Evolutionary conservation across 2,329 filamentous ascomycete species (phyloP).

Genomic region (Aspergillus sp.): DNA sequence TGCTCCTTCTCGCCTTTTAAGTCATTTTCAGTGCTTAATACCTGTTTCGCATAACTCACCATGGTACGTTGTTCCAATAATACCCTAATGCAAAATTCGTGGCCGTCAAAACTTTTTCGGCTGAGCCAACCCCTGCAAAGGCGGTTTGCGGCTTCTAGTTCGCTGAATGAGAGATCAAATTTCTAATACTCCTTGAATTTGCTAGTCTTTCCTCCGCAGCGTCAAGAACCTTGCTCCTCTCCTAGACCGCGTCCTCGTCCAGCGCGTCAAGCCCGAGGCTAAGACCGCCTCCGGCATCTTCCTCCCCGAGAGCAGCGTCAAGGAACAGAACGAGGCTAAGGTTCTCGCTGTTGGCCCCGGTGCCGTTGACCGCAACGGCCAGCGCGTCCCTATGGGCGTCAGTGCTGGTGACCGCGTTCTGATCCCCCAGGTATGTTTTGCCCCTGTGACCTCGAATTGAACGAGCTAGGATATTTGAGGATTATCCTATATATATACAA

Average conservation of each 20-base stretch:
- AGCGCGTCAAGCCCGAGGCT: slow-evolving; percentile 94
- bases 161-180: background rate
- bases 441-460: background rate
- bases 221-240: slow-evolving; percentile 94
- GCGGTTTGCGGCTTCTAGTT: background rate
- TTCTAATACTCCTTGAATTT: slow-evolving; percentile 7
- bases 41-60: slow-evolving; percentile 14
- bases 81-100: background rate
- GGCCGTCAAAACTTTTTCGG: slow-evolving; percentile 12
- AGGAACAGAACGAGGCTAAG: slow-evolving; percentile 97
- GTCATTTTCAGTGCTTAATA: slow-evolving; percentile 13
- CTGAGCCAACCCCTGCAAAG: background rate
- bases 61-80: slow-evolving; percentile 24
- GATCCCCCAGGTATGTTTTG: slow-evolving; percentile 77
- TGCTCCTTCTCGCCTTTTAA: slow-evolving; percentile 1
- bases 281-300: slow-evolving; percentile 98
- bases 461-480: background rate
- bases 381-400: slow-evolving; percentile 83
- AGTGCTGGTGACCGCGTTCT: slow-evolving; percentile 83
- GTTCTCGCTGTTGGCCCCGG: slow-evolving; percentile 95
- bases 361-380: slow-evolving; percentile 80
- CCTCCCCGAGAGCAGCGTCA: slow-evolving; percentile 93
- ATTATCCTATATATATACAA: background rate
- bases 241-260: slow-evolving; percentile 95
- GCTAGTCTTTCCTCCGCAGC: slow-evolving; percentile 71